Conservation (phyloP, 768 basidiomycete genomes). For the Artomyces pyxidatus region DNA sequence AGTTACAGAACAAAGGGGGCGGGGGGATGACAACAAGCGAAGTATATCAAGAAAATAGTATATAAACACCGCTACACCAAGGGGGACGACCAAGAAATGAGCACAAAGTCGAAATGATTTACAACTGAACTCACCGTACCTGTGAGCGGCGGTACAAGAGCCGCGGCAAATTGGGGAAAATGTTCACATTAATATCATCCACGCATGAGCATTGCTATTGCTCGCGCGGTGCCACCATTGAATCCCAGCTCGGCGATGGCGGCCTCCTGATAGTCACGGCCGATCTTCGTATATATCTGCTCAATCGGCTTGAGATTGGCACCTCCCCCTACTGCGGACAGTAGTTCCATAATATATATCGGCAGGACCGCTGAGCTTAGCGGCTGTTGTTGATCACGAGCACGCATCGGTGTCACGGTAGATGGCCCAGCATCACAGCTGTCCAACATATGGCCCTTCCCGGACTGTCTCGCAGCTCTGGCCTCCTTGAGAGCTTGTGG, state of each 20-base stretch:
- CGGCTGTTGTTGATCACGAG: neutral
- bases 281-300: neutral
- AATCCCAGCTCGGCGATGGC: neutral
- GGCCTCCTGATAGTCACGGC: neutral
- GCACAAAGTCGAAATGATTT: no score
- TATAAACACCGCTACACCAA: neutral
- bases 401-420: neutral
- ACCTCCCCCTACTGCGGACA: no score
- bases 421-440: neutral
- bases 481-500: no score
- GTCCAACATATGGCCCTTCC: neutral
- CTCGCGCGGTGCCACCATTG: neutral
- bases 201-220: neutral
- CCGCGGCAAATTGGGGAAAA: no score
- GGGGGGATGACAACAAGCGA: neutral
- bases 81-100: no score
- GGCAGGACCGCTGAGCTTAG: neutral
- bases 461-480: no score
- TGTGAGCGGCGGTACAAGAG: no score
- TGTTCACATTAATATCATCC: neutral
- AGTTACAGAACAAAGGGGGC: neutral
- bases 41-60: neutral
- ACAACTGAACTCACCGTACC: no score
- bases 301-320: neutral
- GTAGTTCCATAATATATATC: neutral